Conservation (phyloP, 2,329 filamentous ascomycete genomes). For the Monosporascus sp. region DNA sequence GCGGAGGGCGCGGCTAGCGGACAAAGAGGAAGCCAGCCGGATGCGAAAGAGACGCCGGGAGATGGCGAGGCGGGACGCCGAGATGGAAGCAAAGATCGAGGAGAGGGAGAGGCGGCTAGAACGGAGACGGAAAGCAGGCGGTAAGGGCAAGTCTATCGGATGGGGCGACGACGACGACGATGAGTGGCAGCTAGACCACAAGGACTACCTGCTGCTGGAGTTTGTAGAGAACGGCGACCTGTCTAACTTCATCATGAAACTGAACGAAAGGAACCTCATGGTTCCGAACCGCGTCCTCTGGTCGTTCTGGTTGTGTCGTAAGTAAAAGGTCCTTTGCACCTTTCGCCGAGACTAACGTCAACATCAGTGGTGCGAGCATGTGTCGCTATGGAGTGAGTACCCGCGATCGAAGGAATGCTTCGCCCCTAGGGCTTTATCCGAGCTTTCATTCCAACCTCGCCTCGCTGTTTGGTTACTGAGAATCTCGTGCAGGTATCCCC, state of each 20-base stretch:
- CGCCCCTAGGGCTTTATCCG: no score
- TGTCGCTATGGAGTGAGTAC: conserved; percentile 16
- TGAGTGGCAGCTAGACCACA: neutral
- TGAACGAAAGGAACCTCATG: neutral
- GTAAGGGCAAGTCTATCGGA: no score
- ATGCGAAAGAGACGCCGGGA: no score
- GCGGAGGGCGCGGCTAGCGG: no score
- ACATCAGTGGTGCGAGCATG: conserved; percentile 16
- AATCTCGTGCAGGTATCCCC: conserved; percentile 13
- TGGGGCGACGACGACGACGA: neutral
- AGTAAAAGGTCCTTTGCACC: conserved; percentile 2
- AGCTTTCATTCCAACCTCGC: neutral
- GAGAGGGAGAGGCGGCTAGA: no score
- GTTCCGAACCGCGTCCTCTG: conserved; percentile 12
- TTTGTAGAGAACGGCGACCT: neutral
- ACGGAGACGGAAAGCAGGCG: no score
- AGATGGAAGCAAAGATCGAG: no score
- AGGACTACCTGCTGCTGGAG: neutral
- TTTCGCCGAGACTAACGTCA: neutral
- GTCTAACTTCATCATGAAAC: neutral
- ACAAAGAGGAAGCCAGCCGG: no score
- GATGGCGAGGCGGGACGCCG: no score
- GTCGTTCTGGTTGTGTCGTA: conserved; percentile 18
- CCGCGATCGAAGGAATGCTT: neutral
- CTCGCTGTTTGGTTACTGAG: conserved; percentile 5